Evolutionary conservation across 495 filamentous ascomycete species (phyloP), one percentile per base, ranked within the genome.

Genomic region (Penicillium subrubescens): DNA sequence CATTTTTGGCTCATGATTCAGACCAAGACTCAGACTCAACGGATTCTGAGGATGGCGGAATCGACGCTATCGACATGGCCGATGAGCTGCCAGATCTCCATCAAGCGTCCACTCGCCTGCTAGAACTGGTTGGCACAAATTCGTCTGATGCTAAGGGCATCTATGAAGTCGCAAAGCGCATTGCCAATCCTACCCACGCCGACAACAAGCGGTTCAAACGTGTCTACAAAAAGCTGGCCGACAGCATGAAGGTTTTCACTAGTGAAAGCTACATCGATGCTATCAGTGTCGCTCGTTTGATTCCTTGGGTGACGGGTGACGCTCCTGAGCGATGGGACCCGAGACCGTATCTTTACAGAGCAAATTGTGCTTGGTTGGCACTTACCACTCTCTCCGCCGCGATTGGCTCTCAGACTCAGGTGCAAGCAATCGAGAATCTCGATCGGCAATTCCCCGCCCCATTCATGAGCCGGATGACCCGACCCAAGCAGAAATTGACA

Each of bases 351-450:
- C 29, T 82, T 15, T 67, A 80, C 46, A 68, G 71, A 35, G 76
- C 75, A 25, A 82, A 82, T 57, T 81, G 78, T 64, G 77, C 80
- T 14, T 69, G 68, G 4, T 64, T 82, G 57, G 74, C 76, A 1
- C 44, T 71, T 0, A 70, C 78, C 25, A 66, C 79, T 19, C 72
- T 82, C 17, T 57, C 75, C 21, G 67, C 69, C 0, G 67, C 31
- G 23, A 54, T 53, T 1, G 71, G 62, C 5, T 63, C 71, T 2
- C 48, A 62, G 1, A 59, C 69, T 3, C 65, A 60, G 8, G 63
- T 56, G 14, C 56, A 73, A 8, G 63, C 70, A 11, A 73, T 82
- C 17, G 55, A 62, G n/a, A 57, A 65, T 19, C 62, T 81, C 1
- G 73, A 82, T 21, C 59, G 17, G 2, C 52, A 64, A 11, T 82